These are phyloP conservation scores for Spathaspora jeffriesii DNA, from an alignment of 1,139 yeast species.

Conservation along the genomic window DNA sequence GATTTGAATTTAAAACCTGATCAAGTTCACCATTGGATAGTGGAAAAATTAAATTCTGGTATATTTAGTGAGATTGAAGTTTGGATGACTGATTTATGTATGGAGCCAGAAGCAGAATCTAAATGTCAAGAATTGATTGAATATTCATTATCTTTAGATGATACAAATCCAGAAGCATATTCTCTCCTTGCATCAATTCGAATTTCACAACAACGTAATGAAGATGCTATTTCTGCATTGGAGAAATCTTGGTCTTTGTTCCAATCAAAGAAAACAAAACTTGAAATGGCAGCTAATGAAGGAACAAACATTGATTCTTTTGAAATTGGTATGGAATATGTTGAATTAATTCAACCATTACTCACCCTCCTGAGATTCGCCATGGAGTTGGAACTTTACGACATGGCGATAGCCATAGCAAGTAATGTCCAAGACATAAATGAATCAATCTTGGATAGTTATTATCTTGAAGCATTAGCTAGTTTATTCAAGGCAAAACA, in stretches of 20 bases:
- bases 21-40: too few relatives aligned
- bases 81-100: constrained; percentile 99
- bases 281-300: constrained; percentile 47
- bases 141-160: constrained; percentile 63
- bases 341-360: constrained; percentile 68
- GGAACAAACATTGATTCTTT: constrained; percentile 25
- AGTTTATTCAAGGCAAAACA: constrained; percentile 59
- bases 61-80: constrained; percentile 87
- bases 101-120: constrained; percentile 86
- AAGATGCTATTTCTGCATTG: constrained; percentile 75
- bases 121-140: constrained; percentile 75
- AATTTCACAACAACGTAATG: constrained; percentile 78
- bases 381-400: constrained; percentile 74
- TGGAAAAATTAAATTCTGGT: constrained; percentile 67
- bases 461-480: constrained; percentile 81
- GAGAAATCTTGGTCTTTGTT: constrained; percentile 74
- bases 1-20: too few relatives aligned
- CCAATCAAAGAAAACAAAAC: constrained; percentile 44
- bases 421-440: constrained; percentile 70
- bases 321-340: constrained; percentile 51
- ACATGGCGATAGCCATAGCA: constrained; percentile 61
- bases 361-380: constrained; percentile 72
- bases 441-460: constrained; percentile 78
- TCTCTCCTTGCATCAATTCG: constrained; percentile 83
- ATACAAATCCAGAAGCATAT: constrained; percentile 75